Percentiles rank a stretch among this genome's conserved stretches.
phyloP scores from a whole-genome alignment of 1,284 basidiomycete genomes.

The Kalmanozyma brasiliensis region DNA sequence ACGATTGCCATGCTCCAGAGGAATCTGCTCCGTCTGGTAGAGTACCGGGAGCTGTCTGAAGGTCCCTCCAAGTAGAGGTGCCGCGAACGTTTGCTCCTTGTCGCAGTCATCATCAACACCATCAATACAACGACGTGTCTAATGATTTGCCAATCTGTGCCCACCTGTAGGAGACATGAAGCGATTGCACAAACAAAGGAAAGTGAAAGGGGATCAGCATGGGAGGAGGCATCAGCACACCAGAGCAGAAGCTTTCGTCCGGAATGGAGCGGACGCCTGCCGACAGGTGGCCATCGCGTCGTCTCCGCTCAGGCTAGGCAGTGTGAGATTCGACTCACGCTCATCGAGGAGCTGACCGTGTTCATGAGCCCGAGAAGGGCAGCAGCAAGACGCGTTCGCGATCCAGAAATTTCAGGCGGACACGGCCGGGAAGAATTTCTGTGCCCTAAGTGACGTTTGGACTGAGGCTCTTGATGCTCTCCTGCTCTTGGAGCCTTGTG shows the following conservation, averaged over 20 bases:
- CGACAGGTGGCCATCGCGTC: too few relatives aligned
- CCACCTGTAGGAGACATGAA: too few relatives aligned
- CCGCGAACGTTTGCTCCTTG: too few relatives aligned
- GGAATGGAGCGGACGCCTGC: too few relatives aligned
- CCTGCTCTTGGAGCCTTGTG: neutral
- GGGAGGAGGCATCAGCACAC: too few relatives aligned
- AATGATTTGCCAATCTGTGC: too few relatives aligned
- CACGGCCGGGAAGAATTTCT: constrained; percentile 14
- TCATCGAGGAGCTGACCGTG: neutral
- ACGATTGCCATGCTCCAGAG: constrained; percentile 96
- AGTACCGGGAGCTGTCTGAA: constrained; percentile 53
- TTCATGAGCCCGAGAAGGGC: constrained; percentile 7
- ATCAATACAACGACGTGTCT: too few relatives aligned
- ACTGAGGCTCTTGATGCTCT: neutral
- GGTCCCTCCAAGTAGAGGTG: constrained; percentile 4
- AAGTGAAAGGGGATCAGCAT: too few relatives aligned
- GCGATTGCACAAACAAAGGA: too few relatives aligned
- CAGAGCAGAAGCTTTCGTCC: too few relatives aligned
- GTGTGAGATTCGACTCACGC: neutral
- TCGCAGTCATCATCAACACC: too few relatives aligned
- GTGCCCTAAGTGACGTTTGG: neutral
- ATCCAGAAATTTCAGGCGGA: neutral
- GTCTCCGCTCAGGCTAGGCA: too few relatives aligned
- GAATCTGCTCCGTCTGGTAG: constrained; percentile 76
- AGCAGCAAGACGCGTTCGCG: neutral